Conservation (phyloP, 441 rosid species). For the Daphne laureola region DNA sequence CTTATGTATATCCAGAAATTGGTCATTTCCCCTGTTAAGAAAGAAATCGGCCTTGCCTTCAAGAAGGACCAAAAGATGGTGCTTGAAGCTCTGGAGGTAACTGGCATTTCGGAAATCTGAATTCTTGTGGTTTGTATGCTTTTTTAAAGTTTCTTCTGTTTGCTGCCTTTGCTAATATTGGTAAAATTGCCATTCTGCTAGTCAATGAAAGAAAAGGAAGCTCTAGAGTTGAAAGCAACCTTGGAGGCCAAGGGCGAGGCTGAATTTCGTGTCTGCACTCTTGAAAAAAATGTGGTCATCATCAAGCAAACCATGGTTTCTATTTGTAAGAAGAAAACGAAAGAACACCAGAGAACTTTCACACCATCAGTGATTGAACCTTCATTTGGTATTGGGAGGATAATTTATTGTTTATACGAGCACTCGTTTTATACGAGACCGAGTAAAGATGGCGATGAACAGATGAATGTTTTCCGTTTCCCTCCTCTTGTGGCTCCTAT, state of each 20-base stretch:
- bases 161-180: too few species aligned
- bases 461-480: constrained; percentile 58
- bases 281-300: constrained; percentile 36
- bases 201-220: constrained; percentile 63
- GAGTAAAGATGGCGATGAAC: constrained; percentile 64
- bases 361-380: constrained; percentile 76
- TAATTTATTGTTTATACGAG: constrained; percentile 63
- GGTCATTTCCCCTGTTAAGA: constrained; percentile 53
- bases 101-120: not conserved
- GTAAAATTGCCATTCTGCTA: constrained; percentile 10
- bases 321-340: constrained; percentile 71
- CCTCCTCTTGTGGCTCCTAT: constrained; percentile 70
- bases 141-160: too few species aligned
- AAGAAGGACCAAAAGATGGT: constrained; percentile 57
- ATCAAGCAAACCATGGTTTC: constrained; percentile 55
- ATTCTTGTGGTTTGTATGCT: too few species aligned
- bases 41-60: constrained; percentile 65
- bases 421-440: constrained; percentile 63
- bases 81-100: constrained; percentile 73
- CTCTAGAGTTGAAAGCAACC: constrained; percentile 50
- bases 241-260: constrained; percentile 61
- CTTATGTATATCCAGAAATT: constrained; percentile 39
- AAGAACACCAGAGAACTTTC: constrained; percentile 63
- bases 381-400: constrained; percentile 67
- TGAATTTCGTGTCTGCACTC: constrained; percentile 50